These are phyloP conservation scores for Schrenkiella parvula DNA, from an alignment of 345 rosid species.

Conservation along the genomic window DNA sequence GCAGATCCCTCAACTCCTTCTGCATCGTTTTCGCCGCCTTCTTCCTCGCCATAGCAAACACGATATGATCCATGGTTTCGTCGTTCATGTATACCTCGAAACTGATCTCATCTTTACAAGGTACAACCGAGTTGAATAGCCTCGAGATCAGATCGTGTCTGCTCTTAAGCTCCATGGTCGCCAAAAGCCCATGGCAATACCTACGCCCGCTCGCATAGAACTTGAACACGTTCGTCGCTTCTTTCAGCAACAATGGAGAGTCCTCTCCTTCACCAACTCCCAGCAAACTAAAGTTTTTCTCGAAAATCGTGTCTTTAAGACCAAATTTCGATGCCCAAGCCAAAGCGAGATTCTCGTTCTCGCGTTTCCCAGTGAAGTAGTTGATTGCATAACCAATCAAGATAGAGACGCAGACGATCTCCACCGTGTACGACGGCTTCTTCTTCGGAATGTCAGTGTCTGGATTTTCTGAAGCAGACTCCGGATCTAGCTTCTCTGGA, in stretches of 20 bases:
- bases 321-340: slow-evolving; percentile 92
- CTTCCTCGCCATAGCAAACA: slow-evolving; percentile 84
- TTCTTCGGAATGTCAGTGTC: slow-evolving; percentile 8
- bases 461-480: slow-evolving; percentile 21
- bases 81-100: slow-evolving; percentile 94
- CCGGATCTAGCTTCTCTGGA: slow-evolving; percentile 29
- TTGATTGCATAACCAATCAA: slow-evolving; percentile 61
- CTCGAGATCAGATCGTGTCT: slow-evolving; percentile 88
- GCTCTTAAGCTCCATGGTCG: slow-evolving; percentile 92
- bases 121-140: slow-evolving; percentile 68
- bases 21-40: slow-evolving; percentile 80
- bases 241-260: slow-evolving; percentile 81
- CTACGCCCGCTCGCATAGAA: slow-evolving; percentile 95
- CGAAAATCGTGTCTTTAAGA: slow-evolving; percentile 61
- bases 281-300: slow-evolving; percentile 74
- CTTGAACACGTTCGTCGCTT: slow-evolving; percentile 83
- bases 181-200: slow-evolving; percentile 86
- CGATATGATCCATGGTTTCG: slow-evolving; percentile 83
- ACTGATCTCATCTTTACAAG: slow-evolving; percentile 83
- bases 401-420: slow-evolving; percentile 62
- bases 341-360: slow-evolving; percentile 79
- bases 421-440: slow-evolving; percentile 48
- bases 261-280: slow-evolving; percentile 81
- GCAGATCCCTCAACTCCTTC: slow-evolving; percentile 82
- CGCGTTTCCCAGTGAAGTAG: slow-evolving; percentile 78